Base-by-base conservation (phyloP, 2,329 filamentous ascomycete genomes). In the Diaporthe batatas region DNA sequence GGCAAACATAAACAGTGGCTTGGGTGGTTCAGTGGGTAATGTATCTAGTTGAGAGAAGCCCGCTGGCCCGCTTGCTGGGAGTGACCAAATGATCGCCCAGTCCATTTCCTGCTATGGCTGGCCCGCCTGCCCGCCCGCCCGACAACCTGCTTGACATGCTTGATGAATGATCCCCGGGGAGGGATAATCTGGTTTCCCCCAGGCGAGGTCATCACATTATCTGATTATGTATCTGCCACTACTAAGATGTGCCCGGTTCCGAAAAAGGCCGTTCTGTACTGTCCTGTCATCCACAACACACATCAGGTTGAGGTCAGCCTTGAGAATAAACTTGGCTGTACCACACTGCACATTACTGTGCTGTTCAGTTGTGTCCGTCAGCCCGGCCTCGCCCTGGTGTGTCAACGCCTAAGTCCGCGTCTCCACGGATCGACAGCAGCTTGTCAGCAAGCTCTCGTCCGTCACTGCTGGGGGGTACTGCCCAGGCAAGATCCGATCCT, bases 221-320 rank as follows among this genome's bases (percentile, higher is more conserved):
- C 42, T 65, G 59, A 7, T 29, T 51, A n/a, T n/a, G n/a, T n/a
- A n/a, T n/a, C n/a, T n/a, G n/a, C n/a, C n/a, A n/a, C n/a, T n/a
- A 29, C 29, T 49, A 18, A 65, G 29, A 25, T 51, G 21, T 49
- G 42, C 49, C 29, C 25, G 44, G 59, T 29, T 14, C 59, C 59
- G 42, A 49, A 34, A 29, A 34, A 65, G 34, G 5, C 42, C 18
- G 18, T 12, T 36, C 23, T 36, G 42, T 29, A 59, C 10, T 49
- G 18, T 21, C 57, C 42, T 34, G 59, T 65, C 59, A 65, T 65
- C 42, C 59, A 65, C 59, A 8, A 25, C 25, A 8, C 21, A 32
- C 42, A 64, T 49, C 59, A 65, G 44, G 42, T 65, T 65, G 59
- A 65, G 59, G 59, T 65, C 59, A 65, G 59, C 59, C 42, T 23